phyloP scores from a whole-genome alignment of 345 rosid genomes.

The Punica granatum region DNA sequence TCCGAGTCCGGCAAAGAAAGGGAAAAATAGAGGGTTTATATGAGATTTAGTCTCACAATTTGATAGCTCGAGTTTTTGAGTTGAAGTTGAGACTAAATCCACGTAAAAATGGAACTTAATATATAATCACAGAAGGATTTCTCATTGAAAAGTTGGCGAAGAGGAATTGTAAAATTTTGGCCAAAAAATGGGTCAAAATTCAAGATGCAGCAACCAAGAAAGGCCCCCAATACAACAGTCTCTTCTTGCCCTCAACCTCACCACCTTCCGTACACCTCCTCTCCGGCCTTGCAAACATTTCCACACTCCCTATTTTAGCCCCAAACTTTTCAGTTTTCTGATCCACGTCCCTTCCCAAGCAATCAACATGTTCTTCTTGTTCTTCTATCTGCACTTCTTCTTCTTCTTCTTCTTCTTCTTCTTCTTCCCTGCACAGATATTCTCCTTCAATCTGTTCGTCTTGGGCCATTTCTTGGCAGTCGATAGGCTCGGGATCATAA shows the following conservation, averaged over 20 bases:
- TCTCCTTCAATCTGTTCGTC: conserved; percentile 4
- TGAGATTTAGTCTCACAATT: too few relatives aligned
- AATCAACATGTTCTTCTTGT: conserved; percentile 9
- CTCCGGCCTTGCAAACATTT: not conserved
- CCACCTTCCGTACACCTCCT: not conserved
- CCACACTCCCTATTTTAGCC: not conserved
- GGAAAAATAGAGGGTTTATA: too few relatives aligned
- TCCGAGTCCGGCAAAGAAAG: too few relatives aligned
- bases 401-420: not conserved
- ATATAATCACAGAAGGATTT: not conserved
- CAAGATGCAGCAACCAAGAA: conserved; percentile 1
- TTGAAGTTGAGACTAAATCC: too few relatives aligned
- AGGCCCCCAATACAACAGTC: not conserved
- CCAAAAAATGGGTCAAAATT: not conserved
- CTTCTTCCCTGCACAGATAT: not conserved
- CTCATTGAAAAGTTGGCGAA: not conserved
- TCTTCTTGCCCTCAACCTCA: not conserved
- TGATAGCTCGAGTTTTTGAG: too few relatives aligned
- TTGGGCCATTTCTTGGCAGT: conserved; percentile 13
- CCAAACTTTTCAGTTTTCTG: not conserved
- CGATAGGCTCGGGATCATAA: conserved; percentile 9
- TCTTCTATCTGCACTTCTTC: conserved; percentile 13
- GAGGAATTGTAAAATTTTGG: not conserved
- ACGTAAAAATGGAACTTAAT: not conserved
- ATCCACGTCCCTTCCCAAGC: not conserved